Conservation (phyloP, 352 stramenopile species). For the Elongisporangium prolatum region DNA sequence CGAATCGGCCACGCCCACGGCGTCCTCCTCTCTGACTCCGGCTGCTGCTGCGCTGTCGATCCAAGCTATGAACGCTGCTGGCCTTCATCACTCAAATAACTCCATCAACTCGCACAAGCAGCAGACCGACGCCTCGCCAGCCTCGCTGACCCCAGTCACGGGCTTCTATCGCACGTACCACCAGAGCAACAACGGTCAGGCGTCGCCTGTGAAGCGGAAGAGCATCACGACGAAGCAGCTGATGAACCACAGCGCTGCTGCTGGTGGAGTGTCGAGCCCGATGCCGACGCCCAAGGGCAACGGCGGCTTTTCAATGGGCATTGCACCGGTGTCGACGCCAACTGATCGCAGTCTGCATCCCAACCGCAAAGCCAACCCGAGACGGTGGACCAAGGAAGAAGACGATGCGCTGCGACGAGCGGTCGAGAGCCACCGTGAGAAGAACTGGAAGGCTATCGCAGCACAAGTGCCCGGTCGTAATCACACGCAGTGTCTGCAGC, state of each 20-base stretch:
- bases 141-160: constrained; percentile 34
- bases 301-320: constrained; percentile 1
- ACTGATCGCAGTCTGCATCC: constrained; percentile 15
- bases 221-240: constrained; percentile 76
- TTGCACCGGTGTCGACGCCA: too few relatives aligned
- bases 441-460: constrained; percentile 92
- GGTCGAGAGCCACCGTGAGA: constrained; percentile 84
- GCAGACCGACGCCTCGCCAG: constrained; percentile 25
- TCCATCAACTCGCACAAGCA: constrained; percentile 2
- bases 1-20: constrained; percentile 12
- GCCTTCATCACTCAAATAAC: neutral
- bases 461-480: constrained; percentile 83
- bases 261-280: too few relatives aligned
- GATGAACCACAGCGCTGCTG: constrained; percentile 1
- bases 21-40: constrained; percentile 9
- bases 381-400: constrained; percentile 86
- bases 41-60: constrained; percentile 4
- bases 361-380: constrained; percentile 68
- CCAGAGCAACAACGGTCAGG: constrained; percentile 16
- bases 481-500: constrained; percentile 89
- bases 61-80: neutral
- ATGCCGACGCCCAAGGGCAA: constrained; percentile 19
- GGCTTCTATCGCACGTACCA: constrained; percentile 33
- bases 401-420: constrained; percentile 82
- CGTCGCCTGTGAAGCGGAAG: constrained; percentile 70